Conservation (phyloP, 441 rosid species). For the Bocquillonia castaneifolia region DNA sequence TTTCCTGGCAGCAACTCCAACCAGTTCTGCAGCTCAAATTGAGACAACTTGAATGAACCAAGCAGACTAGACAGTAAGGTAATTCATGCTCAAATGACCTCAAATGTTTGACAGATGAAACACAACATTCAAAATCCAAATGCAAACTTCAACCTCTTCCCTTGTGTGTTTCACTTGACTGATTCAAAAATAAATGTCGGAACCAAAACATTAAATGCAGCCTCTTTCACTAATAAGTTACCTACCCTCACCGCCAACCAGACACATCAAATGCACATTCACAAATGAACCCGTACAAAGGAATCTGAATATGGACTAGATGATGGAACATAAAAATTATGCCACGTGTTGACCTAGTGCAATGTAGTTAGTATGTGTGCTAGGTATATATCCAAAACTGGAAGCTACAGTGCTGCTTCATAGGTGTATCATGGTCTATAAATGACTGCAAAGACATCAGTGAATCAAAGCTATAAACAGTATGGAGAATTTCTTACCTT, state of each 20-base stretch:
- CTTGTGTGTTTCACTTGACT: too few relatives aligned
- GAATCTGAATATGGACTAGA: too few relatives aligned
- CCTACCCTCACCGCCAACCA: neutral
- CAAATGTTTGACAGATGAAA: neutral
- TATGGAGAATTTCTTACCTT: constrained; percentile 38
- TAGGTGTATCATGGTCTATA: neutral
- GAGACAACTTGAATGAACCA: neutral
- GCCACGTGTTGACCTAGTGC: too few relatives aligned
- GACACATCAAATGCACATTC: too few relatives aligned
- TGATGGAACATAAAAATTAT: too few relatives aligned
- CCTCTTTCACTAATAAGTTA: neutral
- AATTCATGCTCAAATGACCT: neutral
- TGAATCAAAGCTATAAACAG: neutral
- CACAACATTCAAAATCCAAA: too few relatives aligned
- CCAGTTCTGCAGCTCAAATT: constrained; percentile 55
- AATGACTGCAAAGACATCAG: neutral
- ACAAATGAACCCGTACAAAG: too few relatives aligned
- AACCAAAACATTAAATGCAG: neutral
- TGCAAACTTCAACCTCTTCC: too few relatives aligned
- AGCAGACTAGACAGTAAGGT: neutral
- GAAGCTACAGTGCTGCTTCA: neutral
- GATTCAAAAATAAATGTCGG: too few relatives aligned
- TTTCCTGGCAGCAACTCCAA: constrained; percentile 79
- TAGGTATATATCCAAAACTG: neutral
- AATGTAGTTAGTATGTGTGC: neutral